Evolutionary conservation across 2,329 filamentous ascomycete genomes (phyloP).

Genomic region (Xylaria arbuscula): DNA sequence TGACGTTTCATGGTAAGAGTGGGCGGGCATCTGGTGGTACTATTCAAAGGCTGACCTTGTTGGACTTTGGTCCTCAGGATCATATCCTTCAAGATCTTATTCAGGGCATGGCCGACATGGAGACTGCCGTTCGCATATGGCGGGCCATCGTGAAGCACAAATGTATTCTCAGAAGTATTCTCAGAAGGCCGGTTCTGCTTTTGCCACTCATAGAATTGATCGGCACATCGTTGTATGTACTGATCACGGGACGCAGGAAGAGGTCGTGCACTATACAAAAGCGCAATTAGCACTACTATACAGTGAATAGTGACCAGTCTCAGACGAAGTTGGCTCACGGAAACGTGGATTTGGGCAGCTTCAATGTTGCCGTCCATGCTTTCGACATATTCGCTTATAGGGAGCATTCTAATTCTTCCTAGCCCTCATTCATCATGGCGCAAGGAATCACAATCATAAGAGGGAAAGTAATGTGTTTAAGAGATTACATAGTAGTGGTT

Average conservation of each 20-base stretch:
- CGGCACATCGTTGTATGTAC: slow-evolving; percentile 81
- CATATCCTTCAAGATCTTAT: slow-evolving; percentile 97
- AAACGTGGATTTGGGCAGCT: slow-evolving; percentile 79
- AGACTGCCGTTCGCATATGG: slow-evolving; percentile 95
- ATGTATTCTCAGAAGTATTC: slow-evolving; percentile 66
- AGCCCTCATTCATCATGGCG: slow-evolving; percentile 16
- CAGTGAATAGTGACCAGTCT: neutral
- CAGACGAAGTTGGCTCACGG: slow-evolving; percentile 61
- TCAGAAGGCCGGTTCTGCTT: slow-evolving; percentile 62
- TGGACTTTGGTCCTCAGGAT: slow-evolving; percentile 84
- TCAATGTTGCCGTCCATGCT: slow-evolving; percentile 79
- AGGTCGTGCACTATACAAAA: slow-evolving; percentile 61
- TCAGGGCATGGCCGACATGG: slow-evolving; percentile 93
- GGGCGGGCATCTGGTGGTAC: neutral
- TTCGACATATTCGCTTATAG: slow-evolving; percentile 57
- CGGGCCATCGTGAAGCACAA: slow-evolving; percentile 92
- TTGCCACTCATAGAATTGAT: slow-evolving; percentile 93
- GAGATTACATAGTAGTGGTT: too few species aligned
- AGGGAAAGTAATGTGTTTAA: neutral
- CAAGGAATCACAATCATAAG: slow-evolving; percentile 2
- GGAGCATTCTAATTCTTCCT: slow-evolving; percentile 39
- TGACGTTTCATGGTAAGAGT: slow-evolving; percentile 35
- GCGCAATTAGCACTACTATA: slow-evolving; percentile 38
- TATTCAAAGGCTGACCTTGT: slow-evolving; percentile 58
- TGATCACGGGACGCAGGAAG: slow-evolving; percentile 60